A percentile compares a stretch with the other conserved stretches of the same genome.
Evolutionary conservation across 2,329 filamentous ascomycete species (phyloP).

Genomic region (Periglandula ipomoeae): DNA sequence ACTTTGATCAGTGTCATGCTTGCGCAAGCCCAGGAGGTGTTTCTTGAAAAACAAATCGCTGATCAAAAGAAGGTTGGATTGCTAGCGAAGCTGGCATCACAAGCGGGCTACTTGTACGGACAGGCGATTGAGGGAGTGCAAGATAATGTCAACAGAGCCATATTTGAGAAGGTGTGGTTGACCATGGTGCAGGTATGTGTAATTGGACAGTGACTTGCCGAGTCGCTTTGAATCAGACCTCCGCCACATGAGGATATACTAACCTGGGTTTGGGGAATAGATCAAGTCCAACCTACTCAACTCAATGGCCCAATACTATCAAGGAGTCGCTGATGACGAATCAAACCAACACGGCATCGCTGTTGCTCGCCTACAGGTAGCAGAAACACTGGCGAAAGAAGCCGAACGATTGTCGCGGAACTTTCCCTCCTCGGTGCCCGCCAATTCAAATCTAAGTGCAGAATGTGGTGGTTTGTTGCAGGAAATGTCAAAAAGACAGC

Average conservation of each 20-base stretch:
- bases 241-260: neutral
- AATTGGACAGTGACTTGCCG: too few species aligned
- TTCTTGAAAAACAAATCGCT: conserved; percentile 88
- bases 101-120: conserved; percentile 78
- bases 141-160: conserved; percentile 80
- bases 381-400: conserved; percentile 69
- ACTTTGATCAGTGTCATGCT: conserved; percentile 87
- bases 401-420: conserved; percentile 66
- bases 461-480: conserved; percentile 66
- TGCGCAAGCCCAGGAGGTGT: conserved; percentile 94
- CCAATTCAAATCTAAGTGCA: conserved; percentile 72
- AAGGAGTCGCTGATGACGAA: conserved; percentile 84
- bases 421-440: conserved; percentile 71
- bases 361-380: conserved; percentile 72
- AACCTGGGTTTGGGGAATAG: conserved; percentile 23
- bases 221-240: too few species aligned
- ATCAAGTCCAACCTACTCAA: conserved; percentile 74
- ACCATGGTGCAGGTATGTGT: conserved; percentile 64
- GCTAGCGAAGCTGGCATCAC: conserved; percentile 85
- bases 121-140: conserved; percentile 86
- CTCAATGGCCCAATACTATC: conserved; percentile 86
- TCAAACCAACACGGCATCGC: conserved; percentile 78
- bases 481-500: conserved; percentile 79
- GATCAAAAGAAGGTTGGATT: conserved; percentile 90
- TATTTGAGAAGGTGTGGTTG: conserved; percentile 94